Base-by-base conservation (phyloP, 2,329 filamentous ascomycete genomes). In the Alternaria incomplexa region DNA sequence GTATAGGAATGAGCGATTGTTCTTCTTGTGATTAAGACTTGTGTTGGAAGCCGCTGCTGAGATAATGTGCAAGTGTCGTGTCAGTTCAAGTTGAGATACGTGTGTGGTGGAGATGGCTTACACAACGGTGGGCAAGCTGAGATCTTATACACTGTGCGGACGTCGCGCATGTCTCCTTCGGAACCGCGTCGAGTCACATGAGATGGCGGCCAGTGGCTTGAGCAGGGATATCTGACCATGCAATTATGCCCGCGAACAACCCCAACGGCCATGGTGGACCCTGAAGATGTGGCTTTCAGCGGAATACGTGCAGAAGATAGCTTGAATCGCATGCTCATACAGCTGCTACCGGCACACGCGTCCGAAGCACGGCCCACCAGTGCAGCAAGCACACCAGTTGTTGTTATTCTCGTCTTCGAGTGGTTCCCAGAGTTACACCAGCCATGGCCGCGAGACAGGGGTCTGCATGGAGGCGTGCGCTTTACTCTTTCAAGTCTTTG, bases 361-460 rank as follows among this genome's bases (percentile, higher is more conserved):
- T 72, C 69, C 69, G 71, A 65, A 56, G 71, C 66, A 72, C 64
- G 64, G 69, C 60, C 66, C 66, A 67, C 48, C 57, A 56, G 58
- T 67, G 70, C 66, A 62, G 67, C 65, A 74, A 69, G 72, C 71
- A 66, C 71, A 69, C 55, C 63, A 65, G 62, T 56, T 64, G 64
- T 65, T 67, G 74, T 75, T 77, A 77, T 79, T 77, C 73, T 75
- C 63, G 70, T 70, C 64, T 56, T 70, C 56, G 32, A 76, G 66
- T 78, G 77, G 76, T 64, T 73, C 66, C 66, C 64, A 57, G 65
- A 66, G 70, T 71, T 69, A 61, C 71, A 74, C 68, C 45, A 65
- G 54, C 48, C 60, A 65, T 63, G 56, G 63, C 47, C 52, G 22
- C 43, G 64, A 64, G 56, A 61, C 73, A 72, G 44, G 72, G 68